A percentile compares a stretch with the other conserved stretches of the same genome.
These are phyloP conservation scores for Fusarium euwallaceae DNA, from an alignment of 2,329 filamentous ascomycete genomes.

Conservation along the genomic window DNA sequence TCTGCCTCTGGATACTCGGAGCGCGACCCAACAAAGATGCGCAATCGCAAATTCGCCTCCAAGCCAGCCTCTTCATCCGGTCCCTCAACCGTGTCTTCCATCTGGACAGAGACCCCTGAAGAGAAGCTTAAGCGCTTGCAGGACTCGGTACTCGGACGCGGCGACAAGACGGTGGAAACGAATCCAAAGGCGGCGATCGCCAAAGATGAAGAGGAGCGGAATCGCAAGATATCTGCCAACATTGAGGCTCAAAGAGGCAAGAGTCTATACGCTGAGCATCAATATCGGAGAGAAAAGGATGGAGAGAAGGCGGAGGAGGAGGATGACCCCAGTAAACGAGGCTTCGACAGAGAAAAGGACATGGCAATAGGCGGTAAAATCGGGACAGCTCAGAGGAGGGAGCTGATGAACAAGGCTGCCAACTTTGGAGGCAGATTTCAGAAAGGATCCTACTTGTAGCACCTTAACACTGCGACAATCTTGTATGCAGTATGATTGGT, in stretches of 20 bases:
- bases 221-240: conserved; percentile 61
- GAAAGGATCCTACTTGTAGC: conserved; percentile 75
- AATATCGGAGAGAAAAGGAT: conserved; percentile 47
- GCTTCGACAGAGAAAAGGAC: conserved; percentile 94
- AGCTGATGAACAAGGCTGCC: conserved; percentile 82
- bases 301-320: conserved; percentile 69
- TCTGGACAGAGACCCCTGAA: conserved; percentile 94
- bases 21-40: conserved; percentile 86
- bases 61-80: conserved; percentile 56
- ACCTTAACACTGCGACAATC: background rate
- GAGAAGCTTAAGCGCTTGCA: conserved; percentile 85
- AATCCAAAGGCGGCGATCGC: conserved; percentile 55
- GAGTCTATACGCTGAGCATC: conserved; percentile 72
- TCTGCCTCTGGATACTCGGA: conserved; percentile 66
- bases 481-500: background rate
- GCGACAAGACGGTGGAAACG: conserved; percentile 56
- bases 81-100: conserved; percentile 66
- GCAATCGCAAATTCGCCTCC: conserved; percentile 85
- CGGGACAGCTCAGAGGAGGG: conserved; percentile 78
- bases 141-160: conserved; percentile 84
- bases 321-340: conserved; percentile 90
- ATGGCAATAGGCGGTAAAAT: conserved; percentile 83
- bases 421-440: conserved; percentile 87
- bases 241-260: conserved; percentile 68
- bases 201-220: conserved; percentile 69